A percentile compares a stretch with the other conserved stretches of the same genome.
Evolutionary conservation across 176 grass and related monocot genomes (phyloP).

Genomic region (Miscanthus lutarioriparius): DNA sequence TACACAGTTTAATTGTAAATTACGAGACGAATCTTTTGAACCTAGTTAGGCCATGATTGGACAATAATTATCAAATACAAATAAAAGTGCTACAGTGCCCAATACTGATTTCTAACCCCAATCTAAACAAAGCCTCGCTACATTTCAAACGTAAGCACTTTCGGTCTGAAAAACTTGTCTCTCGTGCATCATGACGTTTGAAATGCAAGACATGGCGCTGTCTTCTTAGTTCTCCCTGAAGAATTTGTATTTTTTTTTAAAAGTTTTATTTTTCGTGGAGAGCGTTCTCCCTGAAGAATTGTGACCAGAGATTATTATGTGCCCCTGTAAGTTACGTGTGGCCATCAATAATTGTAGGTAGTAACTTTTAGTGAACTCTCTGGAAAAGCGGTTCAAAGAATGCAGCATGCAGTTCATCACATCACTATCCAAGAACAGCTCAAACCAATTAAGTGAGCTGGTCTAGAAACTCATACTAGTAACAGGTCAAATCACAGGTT

Average conservation of each 20-base stretch:
- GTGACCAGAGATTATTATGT: neutral
- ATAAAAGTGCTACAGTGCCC: no score
- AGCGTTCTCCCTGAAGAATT: neutral
- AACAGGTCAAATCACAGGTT: slow-evolving; percentile 44
- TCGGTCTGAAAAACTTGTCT: slow-evolving; percentile 15
- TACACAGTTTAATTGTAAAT: no score
- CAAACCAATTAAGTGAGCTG: slow-evolving; percentile 31
- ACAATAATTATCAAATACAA: no score
- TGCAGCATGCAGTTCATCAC: neutral
- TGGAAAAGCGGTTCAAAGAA: neutral
- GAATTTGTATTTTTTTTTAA: neutral
- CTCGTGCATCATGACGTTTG: neutral
- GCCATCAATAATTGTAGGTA: neutral
- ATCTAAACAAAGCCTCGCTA: no score
- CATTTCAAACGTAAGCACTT: neutral
- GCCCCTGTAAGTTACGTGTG: neutral
- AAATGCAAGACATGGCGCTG: neutral
- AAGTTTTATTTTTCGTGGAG: neutral
- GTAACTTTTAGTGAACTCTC: slow-evolving; percentile 31
- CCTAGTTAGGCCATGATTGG: no score
- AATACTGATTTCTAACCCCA: no score
- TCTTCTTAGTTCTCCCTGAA: neutral
- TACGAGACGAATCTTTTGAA: no score
- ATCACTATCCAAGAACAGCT: slow-evolving; percentile 16
- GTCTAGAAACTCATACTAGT: slow-evolving; percentile 32